A percentile compares a stretch with the other conserved stretches of the same genome.
These are phyloP conservation scores for Crithidia acanthocephali DNA, from an alignment of 208 protist genomes.

Conservation along the genomic window DNA sequence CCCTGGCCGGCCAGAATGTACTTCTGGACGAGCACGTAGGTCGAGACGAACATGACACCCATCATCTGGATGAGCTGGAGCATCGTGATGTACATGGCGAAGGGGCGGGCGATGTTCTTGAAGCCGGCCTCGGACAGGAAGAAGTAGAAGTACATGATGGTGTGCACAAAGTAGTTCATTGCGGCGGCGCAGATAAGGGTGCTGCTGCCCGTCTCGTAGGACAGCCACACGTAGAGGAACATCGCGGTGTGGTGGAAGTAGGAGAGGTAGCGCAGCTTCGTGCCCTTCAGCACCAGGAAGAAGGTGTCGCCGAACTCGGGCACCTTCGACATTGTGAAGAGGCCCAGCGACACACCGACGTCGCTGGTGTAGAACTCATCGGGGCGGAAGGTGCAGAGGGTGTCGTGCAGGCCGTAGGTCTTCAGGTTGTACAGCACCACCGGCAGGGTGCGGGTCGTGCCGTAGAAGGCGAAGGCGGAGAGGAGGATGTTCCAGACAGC, in stretches of 20 bases:
- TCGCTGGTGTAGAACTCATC: conserved; percentile 61
- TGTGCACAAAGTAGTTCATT: conserved; percentile 95
- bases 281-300: conserved; percentile 73
- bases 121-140: conserved; percentile 65
- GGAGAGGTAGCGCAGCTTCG: conserved; percentile 84
- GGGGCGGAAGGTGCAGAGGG: conserved; percentile 67
- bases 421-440: conserved; percentile 40
- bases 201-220: conserved; percentile 57
- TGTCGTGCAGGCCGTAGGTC: conserved; percentile 57
- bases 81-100: conserved; percentile 86
- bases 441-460: conserved; percentile 65
- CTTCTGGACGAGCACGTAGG: conserved; percentile 48
- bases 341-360: conserved; percentile 68
- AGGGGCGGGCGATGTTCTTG: conserved; percentile 61
- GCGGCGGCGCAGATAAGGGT: conserved; percentile 80
- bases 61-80: conserved; percentile 93
- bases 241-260: conserved; percentile 94
- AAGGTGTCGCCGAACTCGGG: conserved; percentile 88
- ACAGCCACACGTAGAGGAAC: conserved; percentile 91
- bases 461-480: conserved; percentile 81
- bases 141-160: conserved; percentile 97
- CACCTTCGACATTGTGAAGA: conserved; percentile 86
- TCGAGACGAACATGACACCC: conserved; percentile 52
- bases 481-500: conserved; percentile 93
- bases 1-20: conserved; percentile 33